Evolutionary conservation across 1,284 basidiomycete species (phyloP).

Genomic region (Heterobasidion annosum): DNA sequence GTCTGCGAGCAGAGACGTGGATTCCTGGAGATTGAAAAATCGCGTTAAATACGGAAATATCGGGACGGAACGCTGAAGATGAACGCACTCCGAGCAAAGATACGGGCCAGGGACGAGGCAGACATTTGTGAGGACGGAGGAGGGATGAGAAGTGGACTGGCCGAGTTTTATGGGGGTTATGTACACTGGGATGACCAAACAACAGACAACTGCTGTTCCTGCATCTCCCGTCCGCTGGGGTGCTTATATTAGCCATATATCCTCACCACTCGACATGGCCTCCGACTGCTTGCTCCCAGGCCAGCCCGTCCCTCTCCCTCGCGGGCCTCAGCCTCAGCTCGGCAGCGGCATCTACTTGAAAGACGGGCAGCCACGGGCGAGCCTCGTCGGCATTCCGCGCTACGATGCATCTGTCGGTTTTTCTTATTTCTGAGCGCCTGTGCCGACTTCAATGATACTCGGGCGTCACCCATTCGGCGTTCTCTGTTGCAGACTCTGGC

Average conservation of each 20-base stretch:
- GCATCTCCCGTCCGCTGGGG: constrained; percentile 3
- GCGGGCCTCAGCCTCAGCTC: constrained; percentile 48
- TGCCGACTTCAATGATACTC: constrained; percentile 17
- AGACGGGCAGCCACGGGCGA: constrained; percentile 62
- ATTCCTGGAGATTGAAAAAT: constrained; percentile 44
- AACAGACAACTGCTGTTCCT: not conserved
- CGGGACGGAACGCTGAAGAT: not conserved
- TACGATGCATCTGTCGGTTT: constrained; percentile 61
- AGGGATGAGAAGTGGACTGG: not conserved
- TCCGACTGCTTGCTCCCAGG: constrained; percentile 61
- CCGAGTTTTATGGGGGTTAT: constrained; percentile 1
- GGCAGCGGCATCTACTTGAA: constrained; percentile 66
- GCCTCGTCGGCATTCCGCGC: constrained; percentile 58
- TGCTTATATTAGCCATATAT: not conserved
- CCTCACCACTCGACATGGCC: constrained; percentile 17
- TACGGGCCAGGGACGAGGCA: constrained; percentile 26
- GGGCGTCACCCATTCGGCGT: constrained; percentile 9
- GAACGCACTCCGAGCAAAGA: constrained; percentile 57
- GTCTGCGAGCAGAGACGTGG: constrained; percentile 70
- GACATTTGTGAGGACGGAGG: constrained; percentile 8
- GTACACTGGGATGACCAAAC: constrained; percentile 6
- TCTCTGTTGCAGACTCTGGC: constrained; percentile 39
- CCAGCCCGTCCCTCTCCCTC: constrained; percentile 63
- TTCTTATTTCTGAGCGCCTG: constrained; percentile 16
- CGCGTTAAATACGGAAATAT: constrained; percentile 2